These are phyloP conservation scores for Geotrichum bryndzae DNA, from an alignment of 1,139 yeast species.

Conservation along the genomic window DNA sequence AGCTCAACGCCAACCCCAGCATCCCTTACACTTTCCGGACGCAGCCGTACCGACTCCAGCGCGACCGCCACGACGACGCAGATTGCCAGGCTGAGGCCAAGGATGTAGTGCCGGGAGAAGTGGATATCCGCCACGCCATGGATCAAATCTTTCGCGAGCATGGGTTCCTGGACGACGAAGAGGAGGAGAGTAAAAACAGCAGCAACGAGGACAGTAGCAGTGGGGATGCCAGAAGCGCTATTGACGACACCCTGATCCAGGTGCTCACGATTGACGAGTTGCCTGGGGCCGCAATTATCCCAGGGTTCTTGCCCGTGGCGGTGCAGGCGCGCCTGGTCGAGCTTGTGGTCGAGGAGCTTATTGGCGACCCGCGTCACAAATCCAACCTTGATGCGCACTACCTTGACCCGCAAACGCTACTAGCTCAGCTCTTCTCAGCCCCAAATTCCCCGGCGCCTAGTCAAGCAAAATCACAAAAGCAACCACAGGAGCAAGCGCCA, in stretches of 20 bases:
- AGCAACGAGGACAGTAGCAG: not conserved
- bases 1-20: not conserved
- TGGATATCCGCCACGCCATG: not conserved
- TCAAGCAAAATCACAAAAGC: too few relatives aligned
- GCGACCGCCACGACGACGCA: too few relatives aligned
- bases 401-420: slow-evolving; percentile 16
- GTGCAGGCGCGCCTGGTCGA: slow-evolving; percentile 32
- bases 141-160: not conserved
- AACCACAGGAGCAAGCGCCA: not conserved
- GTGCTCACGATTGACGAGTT: slow-evolving; percentile 27
- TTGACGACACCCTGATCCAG: not conserved
- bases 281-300: slow-evolving; percentile 36
- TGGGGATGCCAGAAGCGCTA: not conserved
- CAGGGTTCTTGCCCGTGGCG: slow-evolving; percentile 25
- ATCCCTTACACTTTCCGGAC: not conserved
- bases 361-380: slow-evolving; percentile 33
- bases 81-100: not conserved
- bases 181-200: not conserved
- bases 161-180: not conserved
- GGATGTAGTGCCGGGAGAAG: not conserved
- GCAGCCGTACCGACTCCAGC: not conserved
- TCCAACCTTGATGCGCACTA: slow-evolving; percentile 38
- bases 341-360: slow-evolving; percentile 31
- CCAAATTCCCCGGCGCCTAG: not conserved
- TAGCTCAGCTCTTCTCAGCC: slow-evolving; percentile 26